These are phyloP conservation scores for Arthrobotrys sinensis DNA, from an alignment of 2,329 filamentous ascomycete genomes.

Conservation along the genomic window DNA sequence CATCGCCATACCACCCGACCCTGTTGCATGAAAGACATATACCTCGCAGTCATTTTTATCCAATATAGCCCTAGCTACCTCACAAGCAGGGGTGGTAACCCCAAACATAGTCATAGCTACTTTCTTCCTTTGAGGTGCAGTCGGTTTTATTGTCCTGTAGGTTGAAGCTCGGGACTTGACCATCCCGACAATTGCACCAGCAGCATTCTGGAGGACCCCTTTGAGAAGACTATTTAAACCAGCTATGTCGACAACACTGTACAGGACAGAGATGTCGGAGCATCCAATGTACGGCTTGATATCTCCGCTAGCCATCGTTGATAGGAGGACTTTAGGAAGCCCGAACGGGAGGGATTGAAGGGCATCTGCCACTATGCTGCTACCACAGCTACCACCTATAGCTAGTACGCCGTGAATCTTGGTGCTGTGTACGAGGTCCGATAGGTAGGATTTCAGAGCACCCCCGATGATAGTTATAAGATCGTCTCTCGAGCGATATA, in stretches of 20 bases:
- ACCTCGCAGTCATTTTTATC: constrained; percentile 68
- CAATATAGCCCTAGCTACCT: constrained; percentile 72
- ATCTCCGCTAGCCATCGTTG: constrained; percentile 79
- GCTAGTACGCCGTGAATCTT: constrained; percentile 74
- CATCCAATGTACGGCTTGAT: constrained; percentile 77
- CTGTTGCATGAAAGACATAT: constrained; percentile 80
- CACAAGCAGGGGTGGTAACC: constrained; percentile 78
- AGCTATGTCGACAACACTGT: constrained; percentile 79
- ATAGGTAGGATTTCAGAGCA: constrained; percentile 13
- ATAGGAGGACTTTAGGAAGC: constrained; percentile 79
- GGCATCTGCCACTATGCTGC: constrained; percentile 74
- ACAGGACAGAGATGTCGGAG: constrained; percentile 79
- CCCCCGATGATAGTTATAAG: constrained; percentile 32
- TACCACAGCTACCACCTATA: constrained; percentile 77
- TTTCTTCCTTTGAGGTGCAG: constrained; percentile 69
- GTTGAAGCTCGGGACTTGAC: constrained; percentile 6
- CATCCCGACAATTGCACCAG: constrained; percentile 75
- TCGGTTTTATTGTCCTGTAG: background rate
- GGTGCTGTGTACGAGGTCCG: constrained; percentile 16
- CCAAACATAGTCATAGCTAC: constrained; percentile 82
- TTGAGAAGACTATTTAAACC: constrained; percentile 76
- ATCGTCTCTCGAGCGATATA: constrained; percentile 24
- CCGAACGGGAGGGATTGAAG: constrained; percentile 78
- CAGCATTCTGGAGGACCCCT: constrained; percentile 76
- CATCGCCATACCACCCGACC: constrained; percentile 79